phyloP scores from a whole-genome alignment of 768 basidiomycete species.

The Lyophyllum semitale region DNA sequence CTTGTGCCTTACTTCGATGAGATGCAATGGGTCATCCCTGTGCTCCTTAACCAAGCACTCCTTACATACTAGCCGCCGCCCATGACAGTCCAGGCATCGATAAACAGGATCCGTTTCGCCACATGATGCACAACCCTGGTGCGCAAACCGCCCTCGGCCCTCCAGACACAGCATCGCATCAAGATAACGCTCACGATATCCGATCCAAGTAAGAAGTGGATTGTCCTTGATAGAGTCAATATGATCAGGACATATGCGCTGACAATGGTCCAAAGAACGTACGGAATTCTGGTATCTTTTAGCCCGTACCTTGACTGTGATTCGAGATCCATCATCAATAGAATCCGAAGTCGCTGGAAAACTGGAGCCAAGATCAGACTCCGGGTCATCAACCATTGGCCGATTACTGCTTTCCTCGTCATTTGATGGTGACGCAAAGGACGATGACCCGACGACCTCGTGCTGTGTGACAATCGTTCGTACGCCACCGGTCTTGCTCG shows the following conservation, averaged over 20 bases:
- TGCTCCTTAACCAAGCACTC: conserved; percentile 17
- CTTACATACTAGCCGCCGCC: conserved; percentile 18
- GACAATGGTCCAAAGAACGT: too few relatives aligned
- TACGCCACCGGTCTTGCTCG: not conserved
- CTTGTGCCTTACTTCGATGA: conserved; percentile 15
- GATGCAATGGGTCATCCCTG: conserved; percentile 14
- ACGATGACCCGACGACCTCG: too few relatives aligned
- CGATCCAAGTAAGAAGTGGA: conserved; percentile 16
- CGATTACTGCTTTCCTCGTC: too few relatives aligned
- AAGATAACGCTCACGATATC: conserved; percentile 13
- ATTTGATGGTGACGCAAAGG: too few relatives aligned
- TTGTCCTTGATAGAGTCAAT: conserved; percentile 13
- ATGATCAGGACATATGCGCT: too few relatives aligned
- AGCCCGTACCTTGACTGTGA: too few relatives aligned
- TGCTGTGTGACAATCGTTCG: not conserved
- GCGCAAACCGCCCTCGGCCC: conserved; percentile 14
- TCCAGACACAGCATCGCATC: conserved; percentile 15
- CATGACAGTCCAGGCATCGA: too few relatives aligned
- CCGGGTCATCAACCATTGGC: too few relatives aligned
- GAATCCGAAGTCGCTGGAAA: too few relatives aligned
- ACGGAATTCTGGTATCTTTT: too few relatives aligned
- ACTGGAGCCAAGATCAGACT: too few relatives aligned
- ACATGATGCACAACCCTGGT: not conserved
- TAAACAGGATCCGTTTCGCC: not conserved
- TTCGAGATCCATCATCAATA: too few relatives aligned